Evolutionary conservation across 1,139 yeast genomes (phyloP).

Genomic region (Yamadazyma jaroonii): DNA sequence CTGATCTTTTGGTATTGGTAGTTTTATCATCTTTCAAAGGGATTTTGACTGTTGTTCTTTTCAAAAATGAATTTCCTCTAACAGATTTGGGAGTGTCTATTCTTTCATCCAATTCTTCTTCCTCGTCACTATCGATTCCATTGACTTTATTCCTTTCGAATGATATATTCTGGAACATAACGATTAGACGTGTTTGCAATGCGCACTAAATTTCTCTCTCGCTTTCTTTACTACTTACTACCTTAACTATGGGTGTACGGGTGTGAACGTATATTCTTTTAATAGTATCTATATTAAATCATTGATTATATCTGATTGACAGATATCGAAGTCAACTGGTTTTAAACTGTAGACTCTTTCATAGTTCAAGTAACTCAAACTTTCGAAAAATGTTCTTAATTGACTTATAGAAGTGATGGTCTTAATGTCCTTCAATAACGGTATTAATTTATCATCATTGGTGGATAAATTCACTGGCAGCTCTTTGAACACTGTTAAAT

Average conservation of each 20-base stretch:
- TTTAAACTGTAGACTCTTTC: slow-evolving; percentile 66
- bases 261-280: too few species aligned
- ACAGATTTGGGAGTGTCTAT: slow-evolving; percentile 20
- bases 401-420: slow-evolving; percentile 44
- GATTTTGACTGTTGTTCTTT: slow-evolving; percentile 17
- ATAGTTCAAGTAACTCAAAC: slow-evolving; percentile 66
- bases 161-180: not conserved
- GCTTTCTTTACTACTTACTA: too few species aligned
- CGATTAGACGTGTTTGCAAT: not conserved
- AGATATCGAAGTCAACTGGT: slow-evolving; percentile 43
- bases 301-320: slow-evolving; percentile 51
- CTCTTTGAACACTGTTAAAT: slow-evolving; percentile 33
- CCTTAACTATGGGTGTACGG: too few species aligned
- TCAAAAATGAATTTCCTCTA: slow-evolving; percentile 9
- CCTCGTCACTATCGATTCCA: slow-evolving; percentile 10
- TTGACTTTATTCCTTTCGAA: slow-evolving; percentile 1
- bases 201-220: too few species aligned
- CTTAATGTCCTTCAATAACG: slow-evolving; percentile 48
- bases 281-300: slow-evolving; percentile 38
- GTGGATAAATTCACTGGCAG: slow-evolving; percentile 27
- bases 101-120: slow-evolving; percentile 23
- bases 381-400: slow-evolving; percentile 67
- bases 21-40: slow-evolving; percentile 18
- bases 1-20: slow-evolving; percentile 5
- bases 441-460: slow-evolving; percentile 22